Evolutionary conservation across 345 rosid genomes (phyloP), one percentile per base, ranked within the genome.

Genomic region (Passiflora organensis): DNA sequence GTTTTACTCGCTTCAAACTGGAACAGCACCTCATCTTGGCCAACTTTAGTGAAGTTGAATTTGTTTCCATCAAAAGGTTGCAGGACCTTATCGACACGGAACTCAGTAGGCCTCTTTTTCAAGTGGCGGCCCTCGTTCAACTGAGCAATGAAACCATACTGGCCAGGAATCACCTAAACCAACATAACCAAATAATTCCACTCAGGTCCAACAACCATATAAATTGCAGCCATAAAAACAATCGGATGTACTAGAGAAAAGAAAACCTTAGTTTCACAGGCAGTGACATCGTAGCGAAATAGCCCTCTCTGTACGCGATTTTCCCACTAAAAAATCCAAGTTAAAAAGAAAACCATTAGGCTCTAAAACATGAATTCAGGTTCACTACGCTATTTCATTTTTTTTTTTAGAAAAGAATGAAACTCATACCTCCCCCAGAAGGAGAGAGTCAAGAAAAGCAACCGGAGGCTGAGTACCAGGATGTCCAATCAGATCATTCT

Each of bases 51-150:
- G 77, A 93, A 93, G 69, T 86, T 93, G 69, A 93, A 93, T 67
- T 93, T 93, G 80, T 55, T 86, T 16, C 70, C 90, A 64, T 93
- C 99, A 62, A 89, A 89, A 11, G 99, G 84, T 74, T 86, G 96
- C 23, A 89, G 85, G 55, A 93, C 97, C 85, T 82, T 80, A 67
- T 85, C 96, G 43, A 93, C 91, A 44, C 85, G 86, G 69, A 89
- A 86, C 60, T 93, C 96, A 43, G 96, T 93, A 17, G 97, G 99
- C 73, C 99, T 80, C 77, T 93, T 93, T 87, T 89, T 82, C n/a
- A 94, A 72, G 76, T 86, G 97, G 38, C 99, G 94, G 43, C 95
- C 96, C 60, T 93, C 91, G 6, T 89, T 93, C 72, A 86, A 87
- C 82, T 93, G 97, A 48, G 96, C 99, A 14, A 93, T 66, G 73